Evolutionary conservation across 2,329 filamentous ascomycete species (phyloP), one percentile per base, ranked within the genome.

Genomic region (Colletotrichum orchidophilum): DNA sequence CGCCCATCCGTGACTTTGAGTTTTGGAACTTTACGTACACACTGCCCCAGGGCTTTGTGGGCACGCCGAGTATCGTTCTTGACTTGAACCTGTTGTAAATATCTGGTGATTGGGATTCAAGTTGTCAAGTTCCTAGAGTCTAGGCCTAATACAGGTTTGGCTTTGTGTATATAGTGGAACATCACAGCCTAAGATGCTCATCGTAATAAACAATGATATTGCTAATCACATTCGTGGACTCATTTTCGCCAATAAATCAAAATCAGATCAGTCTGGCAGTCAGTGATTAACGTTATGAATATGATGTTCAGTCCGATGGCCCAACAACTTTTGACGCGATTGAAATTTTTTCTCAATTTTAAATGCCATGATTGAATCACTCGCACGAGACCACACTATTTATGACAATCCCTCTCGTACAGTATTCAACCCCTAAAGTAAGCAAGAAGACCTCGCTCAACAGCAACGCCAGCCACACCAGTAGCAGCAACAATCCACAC

Each of bases 401-500:
- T 13, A 35, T 15, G 53, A 46, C 50, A 66, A 7, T 9, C 11
- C n/a, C 8, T 12, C 18, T 18, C 7, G 18, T 4, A 13, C 5
- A 21, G 13, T 18, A 5, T 18, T 21, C 39, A 65, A 13, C 31
- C 54, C 13, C 35, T 42, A 13, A 69, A 63, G 27, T 39, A 72
- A 18, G 66, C 60, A 6, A 65, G 66, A 26, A 73, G 35, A 1
- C 71, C 63, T 9, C 71, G 21, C 76, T 90, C 88, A 11, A 86
- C 66, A 2, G 82, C 79, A 0, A 87, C 84, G 26, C 85, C 87
- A 2, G 82, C 80, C 12, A 81, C 83, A 13, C 89, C 88, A 49
- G 83, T 80, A 1, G 83, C 87, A 12, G 87, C 70, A 1, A 90
- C 83, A 26, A 81, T 81, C 85, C 88, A 88, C 2, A 86, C 76